Base-by-base conservation (phyloP, 2,329 filamentous ascomycete genomes). In the Hypoxylon sp. region DNA sequence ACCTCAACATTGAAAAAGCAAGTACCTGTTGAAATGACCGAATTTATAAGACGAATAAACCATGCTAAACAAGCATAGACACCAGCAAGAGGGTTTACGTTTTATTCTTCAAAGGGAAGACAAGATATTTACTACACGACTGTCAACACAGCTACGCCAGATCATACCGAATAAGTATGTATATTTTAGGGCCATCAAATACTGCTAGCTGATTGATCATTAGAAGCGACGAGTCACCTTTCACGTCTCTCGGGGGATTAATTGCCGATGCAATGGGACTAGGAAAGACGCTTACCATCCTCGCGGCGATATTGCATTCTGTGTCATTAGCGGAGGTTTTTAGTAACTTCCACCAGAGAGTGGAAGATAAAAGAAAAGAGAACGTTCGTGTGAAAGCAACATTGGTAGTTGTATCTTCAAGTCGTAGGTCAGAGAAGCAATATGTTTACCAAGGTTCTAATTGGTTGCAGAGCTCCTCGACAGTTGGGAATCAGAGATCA, bases 251-350 rank as follows among this genome's bases (percentile, higher is more conserved):
- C 24, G 59, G 59, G 9, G 59, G 59, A n/a, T 3, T 62, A 8
- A 24, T 48, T 17, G 59, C 59, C 22, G 59, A 62, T n/a, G 51
- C 19, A 19, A 70, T 72, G 67, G 67, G 70, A 5, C 62, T 72
- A 19, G 70, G 70, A 13, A 68, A 70, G 19, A 72, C 70, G 1
- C 51, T 72, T 11, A 63, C 52, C 5, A 63, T 63, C 33, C 17
- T 70, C 22, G 44, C 64, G 0, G 35, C 63, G 10, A 70, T 72
- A 1, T 64, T 51, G n/a, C 8, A 48, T 42, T 59, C 56, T 9
- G 2, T 42, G 13, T 5, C 24, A 59, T 13, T 9, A 10, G 56
- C 56, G 26, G 39, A 57, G 47, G 29, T 35, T 26, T 22, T 60
- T 29, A 24, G 44, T 6, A 26, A 26, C 24, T 48, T 48, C 22